A percentile compares a stretch with the other conserved stretches of the same genome.
Evolutionary conservation across 2,329 filamentous ascomycete genomes (phyloP).

Genomic region (Aaosphaeria arxii): DNA sequence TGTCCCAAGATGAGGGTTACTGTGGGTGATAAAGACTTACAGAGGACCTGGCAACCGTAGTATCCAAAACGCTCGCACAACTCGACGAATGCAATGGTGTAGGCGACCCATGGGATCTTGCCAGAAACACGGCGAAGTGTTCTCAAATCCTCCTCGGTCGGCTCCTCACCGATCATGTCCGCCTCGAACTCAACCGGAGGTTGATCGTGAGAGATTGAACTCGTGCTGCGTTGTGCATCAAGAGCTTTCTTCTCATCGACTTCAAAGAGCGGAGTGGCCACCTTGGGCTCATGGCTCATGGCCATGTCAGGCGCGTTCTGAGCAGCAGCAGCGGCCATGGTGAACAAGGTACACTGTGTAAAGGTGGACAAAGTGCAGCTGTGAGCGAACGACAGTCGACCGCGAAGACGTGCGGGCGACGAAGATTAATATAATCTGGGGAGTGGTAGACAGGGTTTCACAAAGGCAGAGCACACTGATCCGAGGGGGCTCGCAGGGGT

Average conservation of each 20-base stretch:
- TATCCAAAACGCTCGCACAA: slow-evolving; percentile 76
- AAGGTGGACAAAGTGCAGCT: slow-evolving; percentile 3
- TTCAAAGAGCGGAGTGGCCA: slow-evolving; percentile 30
- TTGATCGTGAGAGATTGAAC: slow-evolving; percentile 8
- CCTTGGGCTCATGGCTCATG: slow-evolving; percentile 33
- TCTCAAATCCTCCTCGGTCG: slow-evolving; percentile 60
- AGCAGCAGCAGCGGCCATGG: slow-evolving; percentile 28
- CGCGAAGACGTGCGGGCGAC: neutral
- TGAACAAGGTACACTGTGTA: slow-evolving; percentile 5
- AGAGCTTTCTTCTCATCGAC: slow-evolving; percentile 30
- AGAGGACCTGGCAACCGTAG: slow-evolving; percentile 68
- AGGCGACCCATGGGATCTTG: slow-evolving; percentile 63
- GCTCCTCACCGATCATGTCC: slow-evolving; percentile 38
- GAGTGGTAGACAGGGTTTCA: too few relatives aligned
- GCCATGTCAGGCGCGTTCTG: slow-evolving; percentile 34
- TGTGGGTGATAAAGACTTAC: slow-evolving; percentile 38
- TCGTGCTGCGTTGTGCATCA: slow-evolving; percentile 13
- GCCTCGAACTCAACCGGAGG: slow-evolving; percentile 29
- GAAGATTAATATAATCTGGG: neutral
- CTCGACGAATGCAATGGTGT: slow-evolving; percentile 70
- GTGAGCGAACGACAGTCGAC: neutral
- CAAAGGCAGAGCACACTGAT: too few relatives aligned
- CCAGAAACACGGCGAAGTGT: slow-evolving; percentile 64
- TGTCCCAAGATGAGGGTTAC: neutral
- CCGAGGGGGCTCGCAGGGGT: too few relatives aligned